These are phyloP conservation scores for Pseudognaphalium luteoalbum DNA, from an alignment of 129 eudicot genomes.

Conservation along the genomic window DNA sequence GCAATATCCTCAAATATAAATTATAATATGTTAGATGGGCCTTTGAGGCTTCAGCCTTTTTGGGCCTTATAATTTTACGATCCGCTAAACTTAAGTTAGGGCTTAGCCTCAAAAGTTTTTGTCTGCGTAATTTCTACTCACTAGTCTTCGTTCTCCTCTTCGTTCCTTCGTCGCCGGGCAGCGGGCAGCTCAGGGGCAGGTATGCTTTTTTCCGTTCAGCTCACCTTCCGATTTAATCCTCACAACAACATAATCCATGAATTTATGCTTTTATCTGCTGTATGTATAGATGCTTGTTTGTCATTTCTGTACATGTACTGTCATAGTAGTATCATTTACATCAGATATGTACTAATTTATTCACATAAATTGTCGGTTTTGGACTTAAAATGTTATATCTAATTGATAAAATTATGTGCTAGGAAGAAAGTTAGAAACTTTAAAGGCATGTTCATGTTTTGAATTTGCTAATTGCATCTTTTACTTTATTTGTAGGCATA, in stretches of 20 bases:
- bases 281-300: neutral
- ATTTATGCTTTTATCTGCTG: too few relatives aligned
- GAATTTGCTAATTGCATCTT: neutral
- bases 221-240: neutral
- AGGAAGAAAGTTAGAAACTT: neutral
- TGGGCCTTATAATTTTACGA: neutral
- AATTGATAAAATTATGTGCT: too few relatives aligned
- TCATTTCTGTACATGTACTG: neutral
- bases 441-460: neutral
- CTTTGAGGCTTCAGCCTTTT: too few relatives aligned
- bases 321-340: neutral
- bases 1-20: too few relatives aligned
- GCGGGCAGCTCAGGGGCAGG: neutral
- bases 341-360: neutral
- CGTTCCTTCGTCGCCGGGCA: neutral
- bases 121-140: neutral
- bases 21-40: neutral
- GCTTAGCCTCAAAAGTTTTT: neutral
- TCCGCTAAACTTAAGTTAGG: neutral
- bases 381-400: too few relatives aligned
- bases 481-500: constrained; percentile 19
- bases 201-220: neutral
- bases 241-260: too few relatives aligned
- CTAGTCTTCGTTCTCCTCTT: neutral
- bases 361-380: neutral